phyloP scores from a whole-genome alignment of 345 rosid species.

The Aurinia saxatilis region DNA sequence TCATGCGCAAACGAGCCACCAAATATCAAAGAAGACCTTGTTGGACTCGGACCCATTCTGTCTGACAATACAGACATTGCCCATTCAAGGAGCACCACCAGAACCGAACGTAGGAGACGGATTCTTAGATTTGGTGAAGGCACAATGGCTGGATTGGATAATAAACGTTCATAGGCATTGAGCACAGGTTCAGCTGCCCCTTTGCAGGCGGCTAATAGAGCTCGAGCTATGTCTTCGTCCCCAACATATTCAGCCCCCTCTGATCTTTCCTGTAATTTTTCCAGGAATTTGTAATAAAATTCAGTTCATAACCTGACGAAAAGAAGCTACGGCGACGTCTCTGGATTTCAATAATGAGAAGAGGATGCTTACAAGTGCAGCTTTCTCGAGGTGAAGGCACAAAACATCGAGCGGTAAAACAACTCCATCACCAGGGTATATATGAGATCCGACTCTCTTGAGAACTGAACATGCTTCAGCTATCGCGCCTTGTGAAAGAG shows the following conservation, averaged over 20 bases:
- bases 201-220: constrained; percentile 88
- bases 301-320: not conserved
- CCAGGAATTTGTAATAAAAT: not conserved
- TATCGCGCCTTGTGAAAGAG: constrained; percentile 82
- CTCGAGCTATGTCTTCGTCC: constrained; percentile 85
- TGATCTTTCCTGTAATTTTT: constrained; percentile 61
- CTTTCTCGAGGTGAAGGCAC: constrained; percentile 96
- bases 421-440: constrained; percentile 95
- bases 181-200: constrained; percentile 87
- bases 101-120: constrained; percentile 73
- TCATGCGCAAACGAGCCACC: constrained; percentile 55
- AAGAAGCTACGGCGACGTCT: not conserved
- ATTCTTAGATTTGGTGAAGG: constrained; percentile 75
- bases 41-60: constrained; percentile 60
- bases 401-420: constrained; percentile 73
- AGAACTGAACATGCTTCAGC: constrained; percentile 93
- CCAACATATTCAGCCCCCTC: constrained; percentile 73
- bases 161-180: constrained; percentile 72
- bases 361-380: constrained; percentile 57
- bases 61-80: constrained; percentile 75
- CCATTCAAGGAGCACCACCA: constrained; percentile 87
- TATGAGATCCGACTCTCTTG: constrained; percentile 76
- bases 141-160: constrained; percentile 73
- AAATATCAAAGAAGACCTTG: constrained; percentile 62
- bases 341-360: not conserved